Evolutionary conservation across 1,284 basidiomycete genomes (phyloP), one percentile per base, ranked within the genome.

Genomic region (Naganishia sp.): DNA sequence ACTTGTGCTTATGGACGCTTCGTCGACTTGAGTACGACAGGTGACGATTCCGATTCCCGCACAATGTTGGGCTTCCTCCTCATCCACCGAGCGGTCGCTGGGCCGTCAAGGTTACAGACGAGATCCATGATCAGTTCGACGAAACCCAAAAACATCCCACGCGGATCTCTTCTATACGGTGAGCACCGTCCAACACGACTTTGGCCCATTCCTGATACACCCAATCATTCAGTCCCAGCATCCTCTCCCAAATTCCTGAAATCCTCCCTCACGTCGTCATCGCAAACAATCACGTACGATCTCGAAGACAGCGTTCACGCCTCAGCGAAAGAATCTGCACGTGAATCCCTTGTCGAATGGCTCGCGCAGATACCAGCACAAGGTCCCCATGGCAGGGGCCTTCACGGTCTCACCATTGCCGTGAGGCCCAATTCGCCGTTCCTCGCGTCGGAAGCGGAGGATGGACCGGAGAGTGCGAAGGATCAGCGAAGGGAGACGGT

Each of bases 241-340:
- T 69, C 68, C 3, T 69, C 68, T 25, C 23, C 50, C 13, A 69
- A 69, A 45, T 69, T 69, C 42, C 55, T 69, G 25, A 51, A 51
- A 39, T 66, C 65, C 3, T 69, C 68, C 17, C 61, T 69, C 23
- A 32, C 56, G 23, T 69, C 68, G 17, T 17, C 60, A 10, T 61
- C 65, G 5, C 47, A 65, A 13, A 66, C 65, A 6, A 28, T 69
- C 39, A 65, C 57, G 2, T 69, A 66, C 50, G 68, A 69, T 35
- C 68, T 69, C 4, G 68, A 69, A 60, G 68, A 69, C 50, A 66
- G 65, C 25, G 65, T 69, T 7, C 68, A 66, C 35, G 53, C 53
- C 3, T 57, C 60, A 7, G 39, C 58, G 15, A 69, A 69, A 55
- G 42, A 25, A 23, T 39, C 53, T 4, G 68, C 68, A 1, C 58